Base-by-base conservation (phyloP, 208 protist genomes). In the Crithidia bombi region DNA sequence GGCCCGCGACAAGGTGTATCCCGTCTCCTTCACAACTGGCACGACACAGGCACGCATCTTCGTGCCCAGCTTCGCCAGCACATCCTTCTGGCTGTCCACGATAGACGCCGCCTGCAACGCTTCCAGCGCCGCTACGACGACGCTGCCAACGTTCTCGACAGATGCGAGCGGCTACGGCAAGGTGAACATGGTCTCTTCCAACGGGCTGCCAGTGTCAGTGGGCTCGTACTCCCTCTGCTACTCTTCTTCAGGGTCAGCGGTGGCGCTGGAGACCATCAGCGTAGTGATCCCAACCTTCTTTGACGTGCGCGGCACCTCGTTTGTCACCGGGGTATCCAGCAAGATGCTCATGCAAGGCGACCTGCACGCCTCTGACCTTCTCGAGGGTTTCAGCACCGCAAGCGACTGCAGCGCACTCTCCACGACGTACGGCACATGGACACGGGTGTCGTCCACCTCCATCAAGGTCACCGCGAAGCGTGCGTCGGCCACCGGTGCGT, bases 151-250 rank as follows among this genome's bases (percentile, higher is more conserved):
- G 17, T 64, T 64, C 21, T 17, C 23, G 15, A 86, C 85, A 14
- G 63, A 87, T 54, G 69, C 51, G 3, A 74, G 79, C 14, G 85
- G 74, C n/a, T 79, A 78, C 71, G 71, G 68, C 28, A 70, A 28
- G 30, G 9, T 90, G 17, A 70, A 57, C 10, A 62, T 86, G n/a
- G 56, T 63, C 46, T 39, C 33, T 21, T 21, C 56, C 39, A 68
- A 52, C 61, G 63, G 57, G 3, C 54, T 69, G 26, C 70, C 76
- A 19, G 58, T 81, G 39, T 50, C 74, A 10, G 28, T 78, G 12
- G 85, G 81, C 41, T n/a, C 11, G 25, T 90, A 85, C 71, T 69
- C 78, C 30, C 44, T 90, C 33, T 90, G 85, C 55, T 62, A 72
- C 50, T 39, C n/a, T 38, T 54, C 49, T 17, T 44, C 64, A 15